phyloP scores from a whole-genome alignment of 2,329 filamentous ascomycete species.

The Sclerotinia spermophila region DNA sequence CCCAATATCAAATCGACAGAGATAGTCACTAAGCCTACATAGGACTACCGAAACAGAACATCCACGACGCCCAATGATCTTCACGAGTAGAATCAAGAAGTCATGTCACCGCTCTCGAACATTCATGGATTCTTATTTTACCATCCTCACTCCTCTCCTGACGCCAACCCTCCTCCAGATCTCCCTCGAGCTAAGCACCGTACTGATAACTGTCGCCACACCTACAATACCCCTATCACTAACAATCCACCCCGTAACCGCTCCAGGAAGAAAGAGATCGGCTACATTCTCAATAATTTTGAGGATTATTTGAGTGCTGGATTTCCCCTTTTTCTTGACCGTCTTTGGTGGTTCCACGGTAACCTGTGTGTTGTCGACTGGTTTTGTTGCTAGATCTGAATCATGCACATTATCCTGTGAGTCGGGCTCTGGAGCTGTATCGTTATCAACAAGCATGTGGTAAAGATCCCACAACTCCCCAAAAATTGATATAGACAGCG shows the following conservation, averaged over 20 bases:
- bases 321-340: background rate
- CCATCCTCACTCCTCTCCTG: no score
- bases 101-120: background rate
- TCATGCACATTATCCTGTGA: background rate
- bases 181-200: conserved; percentile 55
- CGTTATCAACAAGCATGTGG: background rate
- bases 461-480: conserved; percentile 31
- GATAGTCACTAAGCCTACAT: background rate
- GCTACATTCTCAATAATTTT: conserved; percentile 52
- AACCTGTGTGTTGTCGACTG: background rate
- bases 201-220: conserved; percentile 57
- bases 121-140: background rate
- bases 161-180: conserved; percentile 53
- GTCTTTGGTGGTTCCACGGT: background rate
- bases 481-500: conserved; percentile 43
- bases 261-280: conserved; percentile 60
- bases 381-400: background rate
- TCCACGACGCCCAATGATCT: background rate
- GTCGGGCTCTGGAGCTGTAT: fast-evolving
- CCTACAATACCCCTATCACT: conserved; percentile 52
- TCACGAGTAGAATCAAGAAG: background rate
- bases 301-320: background rate
- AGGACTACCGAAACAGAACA: background rate
- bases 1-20: background rate
- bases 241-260: conserved; percentile 57